Conservation (phyloP, 2,329 filamentous ascomycete species). For the Graphilbum sp. region DNA sequence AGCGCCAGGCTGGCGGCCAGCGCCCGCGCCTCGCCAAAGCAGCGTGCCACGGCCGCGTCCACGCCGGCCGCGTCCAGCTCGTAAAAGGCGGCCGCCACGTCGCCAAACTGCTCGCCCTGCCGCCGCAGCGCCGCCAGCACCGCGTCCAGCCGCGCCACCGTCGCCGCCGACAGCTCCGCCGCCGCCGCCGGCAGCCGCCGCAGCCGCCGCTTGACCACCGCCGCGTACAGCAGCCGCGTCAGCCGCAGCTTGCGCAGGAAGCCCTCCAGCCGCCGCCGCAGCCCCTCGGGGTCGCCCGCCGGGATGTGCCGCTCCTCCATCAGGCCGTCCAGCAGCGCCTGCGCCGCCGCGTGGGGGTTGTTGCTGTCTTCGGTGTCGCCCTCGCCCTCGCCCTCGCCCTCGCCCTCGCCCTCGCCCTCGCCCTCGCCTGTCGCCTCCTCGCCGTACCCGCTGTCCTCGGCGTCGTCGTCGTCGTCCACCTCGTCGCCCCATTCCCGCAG, state of each 20-base stretch:
- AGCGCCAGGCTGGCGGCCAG: constrained; percentile 37
- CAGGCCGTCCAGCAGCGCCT: constrained; percentile 49
- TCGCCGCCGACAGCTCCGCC: background rate
- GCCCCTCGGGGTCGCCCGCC: constrained; percentile 41
- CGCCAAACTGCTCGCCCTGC: constrained; percentile 52
- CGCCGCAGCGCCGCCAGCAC: constrained; percentile 37
- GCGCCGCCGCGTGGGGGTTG: constrained; percentile 22
- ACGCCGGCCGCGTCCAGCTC: constrained; percentile 43
- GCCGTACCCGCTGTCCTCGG: constrained; percentile 17
- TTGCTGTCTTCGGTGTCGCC: constrained; percentile 11
- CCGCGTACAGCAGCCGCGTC: constrained; percentile 51
- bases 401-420: background rate
- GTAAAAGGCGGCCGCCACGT: constrained; percentile 59
- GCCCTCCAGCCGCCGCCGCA: constrained; percentile 48
- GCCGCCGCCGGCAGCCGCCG: constrained; percentile 32
- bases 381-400: constrained; percentile 4
- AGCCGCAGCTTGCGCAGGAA: constrained; percentile 50
- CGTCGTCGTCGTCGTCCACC: constrained; percentile 27
- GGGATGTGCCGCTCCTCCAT: constrained; percentile 50
- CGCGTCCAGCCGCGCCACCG: constrained; percentile 30
- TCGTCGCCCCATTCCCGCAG: constrained; percentile 68
- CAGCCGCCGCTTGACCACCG: constrained; percentile 52
- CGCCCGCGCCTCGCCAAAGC: constrained; percentile 41
- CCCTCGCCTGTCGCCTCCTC: too few species aligned
- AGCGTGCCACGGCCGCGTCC: constrained; percentile 39